These are phyloP conservation scores for Calonectria fujianensis DNA, from an alignment of 2,329 filamentous ascomycete species.

Conservation along the genomic window DNA sequence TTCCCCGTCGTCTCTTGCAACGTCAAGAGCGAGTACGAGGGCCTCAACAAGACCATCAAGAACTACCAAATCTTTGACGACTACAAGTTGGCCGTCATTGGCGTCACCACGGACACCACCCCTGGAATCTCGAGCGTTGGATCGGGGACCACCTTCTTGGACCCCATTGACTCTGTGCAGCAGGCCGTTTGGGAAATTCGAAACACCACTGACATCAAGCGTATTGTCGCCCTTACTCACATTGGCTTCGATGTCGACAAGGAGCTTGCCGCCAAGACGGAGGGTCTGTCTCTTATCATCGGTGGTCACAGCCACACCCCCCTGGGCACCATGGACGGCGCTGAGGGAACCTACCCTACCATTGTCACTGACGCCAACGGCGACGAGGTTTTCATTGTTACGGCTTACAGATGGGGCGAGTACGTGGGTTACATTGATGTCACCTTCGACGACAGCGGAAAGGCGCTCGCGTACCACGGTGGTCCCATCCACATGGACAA, in stretches of 20 bases:
- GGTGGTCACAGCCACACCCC: slow-evolving; percentile 77
- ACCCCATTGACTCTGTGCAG: slow-evolving; percentile 76
- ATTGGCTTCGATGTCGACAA: slow-evolving; percentile 80
- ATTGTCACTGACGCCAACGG: slow-evolving; percentile 76
- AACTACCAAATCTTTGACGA: slow-evolving; percentile 79
- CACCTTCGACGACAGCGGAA: slow-evolving; percentile 76
- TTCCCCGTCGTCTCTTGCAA: slow-evolving; percentile 80
- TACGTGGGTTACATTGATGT: slow-evolving; percentile 81
- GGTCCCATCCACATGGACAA: slow-evolving; percentile 80
- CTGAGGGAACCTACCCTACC: slow-evolving; percentile 78
- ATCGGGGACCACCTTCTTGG: slow-evolving; percentile 74
- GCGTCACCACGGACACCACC: slow-evolving; percentile 77
- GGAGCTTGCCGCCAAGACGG: slow-evolving; percentile 75
- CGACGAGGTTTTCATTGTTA: slow-evolving; percentile 81
- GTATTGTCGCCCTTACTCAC: slow-evolving; percentile 80
- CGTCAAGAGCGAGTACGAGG: slow-evolving; percentile 75
- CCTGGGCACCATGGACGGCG: slow-evolving; percentile 75
- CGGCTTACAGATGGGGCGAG: slow-evolving; percentile 81
- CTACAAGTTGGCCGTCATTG: slow-evolving; percentile 77
- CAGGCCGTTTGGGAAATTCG: slow-evolving; percentile 77
- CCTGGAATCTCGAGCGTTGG: slow-evolving; percentile 76
- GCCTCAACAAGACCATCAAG: slow-evolving; percentile 78
- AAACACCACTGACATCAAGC: slow-evolving; percentile 76
- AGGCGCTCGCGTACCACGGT: slow-evolving; percentile 77
- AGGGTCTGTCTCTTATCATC: slow-evolving; percentile 81